Conservation (phyloP, 257 asterid genomes). For the Nicotiana paniculata region DNA sequence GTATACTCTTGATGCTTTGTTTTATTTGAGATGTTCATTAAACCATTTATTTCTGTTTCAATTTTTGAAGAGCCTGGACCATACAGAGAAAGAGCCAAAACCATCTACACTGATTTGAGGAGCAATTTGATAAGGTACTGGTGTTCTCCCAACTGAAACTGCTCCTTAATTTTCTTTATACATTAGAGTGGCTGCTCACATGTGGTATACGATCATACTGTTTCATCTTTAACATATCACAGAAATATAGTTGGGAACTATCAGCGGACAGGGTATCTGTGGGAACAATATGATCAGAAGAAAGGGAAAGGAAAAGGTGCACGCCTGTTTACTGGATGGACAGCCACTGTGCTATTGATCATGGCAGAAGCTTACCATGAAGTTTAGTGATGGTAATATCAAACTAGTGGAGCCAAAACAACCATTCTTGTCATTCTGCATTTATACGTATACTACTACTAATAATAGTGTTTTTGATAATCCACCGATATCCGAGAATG, state of each 20-base stretch:
- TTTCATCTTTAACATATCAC: conserved; percentile 12
- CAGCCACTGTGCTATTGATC: conserved; percentile 74
- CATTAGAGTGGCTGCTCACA: not conserved
- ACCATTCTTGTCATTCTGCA: not conserved
- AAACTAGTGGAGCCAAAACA: not conserved
- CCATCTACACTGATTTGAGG: conserved; percentile 67
- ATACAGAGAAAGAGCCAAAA: conserved; percentile 60
- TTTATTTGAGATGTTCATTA: not conserved
- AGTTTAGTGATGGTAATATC: conserved; percentile 21
- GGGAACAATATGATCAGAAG: conserved; percentile 97
- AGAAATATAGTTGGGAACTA: conserved; percentile 82
- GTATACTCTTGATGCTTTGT: not conserved
- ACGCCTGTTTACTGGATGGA: conserved; percentile 83
- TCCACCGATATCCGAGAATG: not conserved
- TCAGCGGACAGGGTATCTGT: conserved; percentile 61
- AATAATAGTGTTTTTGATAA: not conserved
- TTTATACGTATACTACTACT: not conserved
- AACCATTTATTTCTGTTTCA: conserved; percentile 6
- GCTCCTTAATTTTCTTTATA: not conserved
- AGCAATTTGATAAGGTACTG: conserved; percentile 73
- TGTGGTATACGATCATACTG: not conserved
- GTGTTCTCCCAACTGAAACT: not conserved
- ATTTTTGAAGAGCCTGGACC: conserved; percentile 75
- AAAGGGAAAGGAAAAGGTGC: conserved; percentile 95
- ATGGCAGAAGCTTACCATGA: conserved; percentile 75